Conservation (phyloP, 2,329 filamentous ascomycete genomes). For the Monosporascus sp. region DNA sequence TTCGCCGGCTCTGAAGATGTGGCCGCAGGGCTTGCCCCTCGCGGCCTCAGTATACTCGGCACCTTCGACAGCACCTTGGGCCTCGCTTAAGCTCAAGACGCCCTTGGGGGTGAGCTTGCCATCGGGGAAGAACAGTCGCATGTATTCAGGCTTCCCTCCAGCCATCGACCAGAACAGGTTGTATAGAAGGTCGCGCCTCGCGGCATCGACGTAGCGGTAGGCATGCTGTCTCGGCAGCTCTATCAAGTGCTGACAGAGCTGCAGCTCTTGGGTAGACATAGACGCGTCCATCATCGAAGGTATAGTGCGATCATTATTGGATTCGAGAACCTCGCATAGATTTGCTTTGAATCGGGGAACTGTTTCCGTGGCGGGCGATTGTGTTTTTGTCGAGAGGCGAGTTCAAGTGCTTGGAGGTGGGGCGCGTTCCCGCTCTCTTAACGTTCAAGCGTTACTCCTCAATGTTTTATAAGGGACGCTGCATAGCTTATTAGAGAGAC, state of each 20-base stretch:
- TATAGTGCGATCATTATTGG: constrained; percentile 16
- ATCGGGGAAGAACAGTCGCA: constrained; percentile 76
- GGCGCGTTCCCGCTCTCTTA: too few relatives aligned
- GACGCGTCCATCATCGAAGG: constrained; percentile 41
- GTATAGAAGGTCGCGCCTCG: constrained; percentile 66
- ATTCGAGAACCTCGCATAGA: neutral
- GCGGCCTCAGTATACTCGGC: constrained; percentile 92
- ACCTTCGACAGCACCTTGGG: constrained; percentile 88
- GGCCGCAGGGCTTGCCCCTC: constrained; percentile 87
- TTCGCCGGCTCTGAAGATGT: constrained; percentile 94
- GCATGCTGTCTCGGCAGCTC: constrained; percentile 68
- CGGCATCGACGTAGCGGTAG: constrained; percentile 70
- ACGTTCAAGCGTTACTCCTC: too few relatives aligned
- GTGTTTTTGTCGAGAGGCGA: too few relatives aligned
- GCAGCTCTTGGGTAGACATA: constrained; percentile 67
- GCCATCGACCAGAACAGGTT: constrained; percentile 85
- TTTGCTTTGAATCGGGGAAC: neutral
- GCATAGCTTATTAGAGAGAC: too few relatives aligned
- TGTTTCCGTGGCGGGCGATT: too few relatives aligned
- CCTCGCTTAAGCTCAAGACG: constrained; percentile 72
- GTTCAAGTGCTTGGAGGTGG: too few relatives aligned
- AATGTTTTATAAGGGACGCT: too few relatives aligned
- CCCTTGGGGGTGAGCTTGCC: constrained; percentile 57
- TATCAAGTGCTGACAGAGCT: constrained; percentile 78
- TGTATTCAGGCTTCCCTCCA: constrained; percentile 65